Base-by-base conservation (phyloP, 257 asterid species). In the Salvia miltiorrhiza region DNA sequence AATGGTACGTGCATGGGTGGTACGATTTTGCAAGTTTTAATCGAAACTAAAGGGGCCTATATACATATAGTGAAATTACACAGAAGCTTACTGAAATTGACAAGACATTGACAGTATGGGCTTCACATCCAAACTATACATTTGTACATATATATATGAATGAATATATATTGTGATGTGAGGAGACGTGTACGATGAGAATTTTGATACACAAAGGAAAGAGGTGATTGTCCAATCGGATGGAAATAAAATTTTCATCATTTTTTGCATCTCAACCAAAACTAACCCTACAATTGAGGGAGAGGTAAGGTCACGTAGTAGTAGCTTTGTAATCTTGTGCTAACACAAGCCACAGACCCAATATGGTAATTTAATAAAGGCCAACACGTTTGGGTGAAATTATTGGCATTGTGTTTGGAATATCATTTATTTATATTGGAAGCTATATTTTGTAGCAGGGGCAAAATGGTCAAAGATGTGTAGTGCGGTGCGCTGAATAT, bases 101-200 rank as follows among this genome's bases (percentile, higher is more conserved):
- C 35, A 77, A 74, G 84, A 82, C 79, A 67, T 78, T 54, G 67
- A 69, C 76, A 71, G 82, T 35, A 79, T 79, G 86, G 86, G 84
- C 70, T 63, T 77, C 80, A 77, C 78, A 77, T 66, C 79, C 63
- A 33, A 63, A 58, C 63, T 58, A 33, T 37, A 37, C 10, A 59
- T 1, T 32, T 32, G 16, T n/a, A 58, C n/a, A 32, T 16, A 7
- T 28, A 7, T 28, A 65, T 7, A 8, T 21, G 17, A 16, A 57
- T 57, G 52, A 5, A 43, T 30, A 12, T 39, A 57, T n/a, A 9
- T 16, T 43, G 30, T 66, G 76, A 65, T 49, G 84, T 68, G 79
- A 77, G 83, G 83, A 81, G 85, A 79, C 83, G 89, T 84, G 83
- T 84, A 73, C 79, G 68, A 70, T 67, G 81, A 70, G 79, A 76